A percentile compares a stretch with the other conserved stretches of the same genome.
These are phyloP conservation scores for Blastocystis sp. DNA, from an alignment of 352 stramenopile species.

Conservation along the genomic window DNA sequence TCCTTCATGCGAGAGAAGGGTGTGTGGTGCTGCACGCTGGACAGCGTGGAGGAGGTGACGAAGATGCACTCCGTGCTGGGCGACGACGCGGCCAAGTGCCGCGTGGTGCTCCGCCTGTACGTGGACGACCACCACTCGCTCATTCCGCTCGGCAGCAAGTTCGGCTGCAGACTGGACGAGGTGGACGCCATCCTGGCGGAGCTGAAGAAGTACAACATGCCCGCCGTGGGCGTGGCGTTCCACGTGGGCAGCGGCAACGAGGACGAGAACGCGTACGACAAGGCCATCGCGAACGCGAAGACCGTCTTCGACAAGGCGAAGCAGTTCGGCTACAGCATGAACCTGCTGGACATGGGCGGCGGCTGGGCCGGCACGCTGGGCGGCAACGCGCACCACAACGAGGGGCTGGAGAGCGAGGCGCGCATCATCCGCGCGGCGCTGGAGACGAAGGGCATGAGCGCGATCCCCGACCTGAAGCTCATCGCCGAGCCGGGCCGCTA, in stretches of 20 bases:
- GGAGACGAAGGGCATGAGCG: conserved; percentile 16
- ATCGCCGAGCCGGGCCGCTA: conserved; percentile 66
- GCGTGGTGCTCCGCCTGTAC: conserved; percentile 54
- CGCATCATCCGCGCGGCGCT: conserved; percentile 17
- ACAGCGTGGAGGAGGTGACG: conserved; percentile 47
- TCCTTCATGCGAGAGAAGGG: conserved; percentile 39
- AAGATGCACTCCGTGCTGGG: conserved; percentile 65
- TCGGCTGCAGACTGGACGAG: conserved; percentile 48
- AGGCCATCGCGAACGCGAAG: conserved; percentile 11
- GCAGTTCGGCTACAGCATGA: conserved; percentile 41
- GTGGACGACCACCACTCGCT: conserved; percentile 52
- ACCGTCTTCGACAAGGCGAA: conserved; percentile 52
- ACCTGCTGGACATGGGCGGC: conserved; percentile 63
- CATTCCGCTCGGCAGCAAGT: conserved; percentile 62
- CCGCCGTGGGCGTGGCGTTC: conserved; percentile 61
- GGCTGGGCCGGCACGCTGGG: conserved; percentile 51
- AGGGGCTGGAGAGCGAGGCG: neutral
- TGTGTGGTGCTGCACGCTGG: conserved; percentile 39
- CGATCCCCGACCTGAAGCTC: conserved; percentile 16
- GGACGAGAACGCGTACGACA: conserved; percentile 27
- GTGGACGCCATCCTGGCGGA: conserved; percentile 9
- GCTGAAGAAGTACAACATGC: conserved; percentile 42
- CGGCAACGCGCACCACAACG: conserved; percentile 10
- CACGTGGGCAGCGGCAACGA: conserved; percentile 48
- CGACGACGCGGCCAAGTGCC: conserved; percentile 34